These are phyloP conservation scores for Rhodotorula sphaerocarpa DNA, from an alignment of 768 basidiomycete species.

Conservation along the genomic window DNA sequence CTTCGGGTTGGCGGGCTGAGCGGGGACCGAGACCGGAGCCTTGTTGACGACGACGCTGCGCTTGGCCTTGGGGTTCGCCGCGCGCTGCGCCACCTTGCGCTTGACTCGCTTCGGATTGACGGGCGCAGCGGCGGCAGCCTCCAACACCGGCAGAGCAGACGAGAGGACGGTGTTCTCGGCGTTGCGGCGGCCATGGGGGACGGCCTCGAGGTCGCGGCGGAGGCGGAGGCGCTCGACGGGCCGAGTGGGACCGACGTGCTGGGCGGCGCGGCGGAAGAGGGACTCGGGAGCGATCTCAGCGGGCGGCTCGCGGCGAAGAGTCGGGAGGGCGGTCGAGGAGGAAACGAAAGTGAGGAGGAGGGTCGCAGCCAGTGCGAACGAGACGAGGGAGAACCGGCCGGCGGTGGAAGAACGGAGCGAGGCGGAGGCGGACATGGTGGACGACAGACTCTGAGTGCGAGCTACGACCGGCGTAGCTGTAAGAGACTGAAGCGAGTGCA, in stretches of 20 bases:
- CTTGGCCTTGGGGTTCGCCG: conserved; percentile 20
- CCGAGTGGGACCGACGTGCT: conserved; percentile 24
- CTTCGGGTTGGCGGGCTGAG: conserved; percentile 1
- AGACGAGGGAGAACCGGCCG: conserved; percentile 1
- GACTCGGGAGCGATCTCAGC: conserved; percentile 13
- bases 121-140: neutral
- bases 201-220: conserved; percentile 8
- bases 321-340: conserved; percentile 17
- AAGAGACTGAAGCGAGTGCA: too few relatives aligned
- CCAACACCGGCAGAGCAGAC: too few relatives aligned
- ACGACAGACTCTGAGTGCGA: too few relatives aligned
- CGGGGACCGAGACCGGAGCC: neutral
- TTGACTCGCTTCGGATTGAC: neutral
- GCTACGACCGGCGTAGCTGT: too few relatives aligned
- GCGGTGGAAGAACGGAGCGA: neutral
- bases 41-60: conserved; percentile 1
- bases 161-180: neutral
- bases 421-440: too few relatives aligned
- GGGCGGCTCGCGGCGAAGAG: neutral
- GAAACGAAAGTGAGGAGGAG: conserved; percentile 16
- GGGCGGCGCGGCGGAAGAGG: conserved; percentile 22
- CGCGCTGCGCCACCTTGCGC: neutral
- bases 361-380: conserved; percentile 18
- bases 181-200: conserved; percentile 3
- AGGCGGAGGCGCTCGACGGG: conserved; percentile 33